Evolutionary conservation across 75 land plant genomes (phyloP).

Genomic region (Larix kaempferi): DNA sequence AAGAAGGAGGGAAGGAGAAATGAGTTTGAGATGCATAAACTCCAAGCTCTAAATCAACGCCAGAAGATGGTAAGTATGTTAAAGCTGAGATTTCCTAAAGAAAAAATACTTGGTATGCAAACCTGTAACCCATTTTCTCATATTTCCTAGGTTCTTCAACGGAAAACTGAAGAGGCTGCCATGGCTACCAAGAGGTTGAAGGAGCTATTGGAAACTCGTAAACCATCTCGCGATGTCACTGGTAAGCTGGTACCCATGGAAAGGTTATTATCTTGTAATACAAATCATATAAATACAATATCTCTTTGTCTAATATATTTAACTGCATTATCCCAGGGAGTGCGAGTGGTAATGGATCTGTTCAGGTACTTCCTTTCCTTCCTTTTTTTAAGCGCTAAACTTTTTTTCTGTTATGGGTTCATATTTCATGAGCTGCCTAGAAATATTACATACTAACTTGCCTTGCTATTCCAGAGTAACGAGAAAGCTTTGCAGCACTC

Average conservation of each 20-base stretch:
- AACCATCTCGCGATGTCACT: conserved; percentile 43
- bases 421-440: not conserved
- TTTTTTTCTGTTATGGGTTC: not conserved
- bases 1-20: conserved; percentile 95
- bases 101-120: not conserved
- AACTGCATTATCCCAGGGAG: not conserved
- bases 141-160: conserved; percentile 73
- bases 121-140: not conserved
- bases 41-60: conserved; percentile 80
- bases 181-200: conserved; percentile 85
- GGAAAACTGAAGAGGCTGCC: conserved; percentile 97
- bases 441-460: not conserved
- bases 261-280: not conserved
- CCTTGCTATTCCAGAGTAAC: conserved; percentile 38
- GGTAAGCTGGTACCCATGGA: conserved; percentile 13
- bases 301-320: not conserved
- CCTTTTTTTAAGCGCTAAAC: not conserved
- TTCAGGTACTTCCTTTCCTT: conserved; percentile 2
- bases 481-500: conserved; percentile 51
- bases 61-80: conserved; percentile 78
- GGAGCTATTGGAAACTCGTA: conserved; percentile 82
- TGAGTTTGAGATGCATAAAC: conserved; percentile 99
- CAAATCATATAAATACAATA: not conserved
- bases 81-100: not conserved
- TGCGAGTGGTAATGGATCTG: not conserved